phyloP scores from a whole-genome alignment of 371 early-diverging fungal genomes.

The Blakeslea trispora region DNA sequence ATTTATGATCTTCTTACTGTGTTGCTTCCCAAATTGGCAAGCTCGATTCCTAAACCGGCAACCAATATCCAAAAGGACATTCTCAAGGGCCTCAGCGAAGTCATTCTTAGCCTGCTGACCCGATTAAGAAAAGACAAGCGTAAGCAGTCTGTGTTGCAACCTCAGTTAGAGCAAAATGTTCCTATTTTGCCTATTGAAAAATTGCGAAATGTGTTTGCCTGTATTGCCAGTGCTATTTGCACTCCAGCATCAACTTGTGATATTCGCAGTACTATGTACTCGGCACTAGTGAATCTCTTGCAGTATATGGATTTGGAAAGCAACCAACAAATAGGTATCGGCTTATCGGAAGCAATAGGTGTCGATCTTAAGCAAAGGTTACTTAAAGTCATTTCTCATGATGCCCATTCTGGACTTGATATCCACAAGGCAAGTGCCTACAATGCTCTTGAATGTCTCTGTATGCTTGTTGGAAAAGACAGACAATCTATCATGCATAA shows the following conservation, averaged over 20 bases:
- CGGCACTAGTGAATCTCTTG: constrained; percentile 69
- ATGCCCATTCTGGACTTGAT: constrained; percentile 79
- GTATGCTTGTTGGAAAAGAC: constrained; percentile 25
- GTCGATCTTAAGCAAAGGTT: constrained; percentile 51
- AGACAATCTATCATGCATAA: constrained; percentile 1
- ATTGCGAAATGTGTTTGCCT: constrained; percentile 54
- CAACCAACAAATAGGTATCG: constrained; percentile 5
- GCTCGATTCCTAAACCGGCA: constrained; percentile 46
- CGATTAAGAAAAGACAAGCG: constrained; percentile 36
- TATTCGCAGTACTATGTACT: constrained; percentile 78
- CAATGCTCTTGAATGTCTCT: constrained; percentile 67
- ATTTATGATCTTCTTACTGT: constrained; percentile 60
- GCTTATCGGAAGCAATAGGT: constrained; percentile 30
- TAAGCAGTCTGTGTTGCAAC: constrained; percentile 9
- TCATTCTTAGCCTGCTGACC: constrained; percentile 53
- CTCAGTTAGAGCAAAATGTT: background rate
- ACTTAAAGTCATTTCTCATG: constrained; percentile 71
- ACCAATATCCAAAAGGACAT: constrained; percentile 22
- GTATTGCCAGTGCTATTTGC: constrained; percentile 65
- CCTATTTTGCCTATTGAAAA: constrained; percentile 53
- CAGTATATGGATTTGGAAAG: constrained; percentile 49
- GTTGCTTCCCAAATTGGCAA: constrained; percentile 49
- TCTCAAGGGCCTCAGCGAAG: constrained; percentile 43
- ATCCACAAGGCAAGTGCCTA: constrained; percentile 87
- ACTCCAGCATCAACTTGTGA: constrained; percentile 55